Conservation (phyloP, 1,284 basidiomycete genomes). For the Hemileccinum hortonii region DNA sequence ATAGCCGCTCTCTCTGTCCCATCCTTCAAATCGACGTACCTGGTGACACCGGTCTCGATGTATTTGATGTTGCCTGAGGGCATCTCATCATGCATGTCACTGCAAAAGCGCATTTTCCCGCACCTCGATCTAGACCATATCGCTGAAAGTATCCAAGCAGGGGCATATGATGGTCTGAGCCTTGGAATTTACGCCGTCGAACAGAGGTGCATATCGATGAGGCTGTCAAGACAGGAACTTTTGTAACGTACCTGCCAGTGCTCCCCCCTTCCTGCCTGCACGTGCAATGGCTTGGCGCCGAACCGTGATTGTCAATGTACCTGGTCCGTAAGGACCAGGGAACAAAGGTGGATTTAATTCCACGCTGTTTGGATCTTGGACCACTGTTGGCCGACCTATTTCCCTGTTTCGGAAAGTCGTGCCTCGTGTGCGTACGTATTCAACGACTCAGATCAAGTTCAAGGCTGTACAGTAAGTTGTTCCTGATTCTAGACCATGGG, state of each 20-base stretch:
- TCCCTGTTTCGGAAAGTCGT: no score
- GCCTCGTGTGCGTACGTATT: no score
- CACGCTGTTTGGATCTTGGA: no score
- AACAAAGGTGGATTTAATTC: no score
- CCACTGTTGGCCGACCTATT: no score
- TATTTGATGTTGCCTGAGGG: slow-evolving; percentile 13
- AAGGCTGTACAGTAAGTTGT: no score
- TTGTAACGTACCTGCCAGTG: slow-evolving; percentile 7
- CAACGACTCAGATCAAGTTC: no score
- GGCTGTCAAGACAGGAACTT: not conserved
- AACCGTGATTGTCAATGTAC: no score
- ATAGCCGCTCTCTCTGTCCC: slow-evolving; percentile 16
- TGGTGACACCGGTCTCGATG: slow-evolving; percentile 36
- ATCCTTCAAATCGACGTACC: slow-evolving; percentile 17
- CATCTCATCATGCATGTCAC: slow-evolving; percentile 21
- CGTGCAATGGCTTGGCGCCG: no score
- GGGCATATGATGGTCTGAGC: slow-evolving; percentile 31
- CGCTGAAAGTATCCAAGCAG: slow-evolving; percentile 31
- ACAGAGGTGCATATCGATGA: slow-evolving; percentile 10
- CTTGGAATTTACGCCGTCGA: slow-evolving; percentile 34
- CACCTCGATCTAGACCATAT: slow-evolving; percentile 43
- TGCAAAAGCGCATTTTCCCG: slow-evolving; percentile 30
- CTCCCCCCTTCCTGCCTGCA: no score
- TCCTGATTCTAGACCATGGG: no score
- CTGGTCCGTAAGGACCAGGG: no score